Evolutionary conservation across 164 flowering plant species (phyloP).

Genomic region (Kingdonia uniflora): DNA sequence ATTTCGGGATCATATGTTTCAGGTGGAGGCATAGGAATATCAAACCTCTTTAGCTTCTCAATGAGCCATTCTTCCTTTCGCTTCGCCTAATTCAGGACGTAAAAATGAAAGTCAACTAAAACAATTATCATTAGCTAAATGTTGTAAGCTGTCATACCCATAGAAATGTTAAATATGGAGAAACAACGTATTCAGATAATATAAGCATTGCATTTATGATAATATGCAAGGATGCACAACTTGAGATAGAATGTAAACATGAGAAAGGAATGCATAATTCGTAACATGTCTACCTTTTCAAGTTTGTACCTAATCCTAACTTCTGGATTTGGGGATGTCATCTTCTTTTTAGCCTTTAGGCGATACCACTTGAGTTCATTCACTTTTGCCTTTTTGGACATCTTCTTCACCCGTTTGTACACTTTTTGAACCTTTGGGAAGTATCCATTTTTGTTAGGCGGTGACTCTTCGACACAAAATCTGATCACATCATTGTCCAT

Average conservation of each 20-base stretch:
- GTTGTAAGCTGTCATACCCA: background rate
- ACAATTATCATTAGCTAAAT: background rate
- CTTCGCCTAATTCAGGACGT: constrained; percentile 44
- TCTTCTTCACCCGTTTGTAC: constrained; percentile 24
- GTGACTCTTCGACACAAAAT: constrained; percentile 40
- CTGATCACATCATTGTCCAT: constrained; percentile 47
- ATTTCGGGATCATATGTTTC: constrained; percentile 81
- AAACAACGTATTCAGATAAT: background rate
- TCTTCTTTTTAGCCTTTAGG: constrained; percentile 77
- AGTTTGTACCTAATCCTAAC: constrained; percentile 84
- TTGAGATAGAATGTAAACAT: background rate
- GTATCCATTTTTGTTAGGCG: constrained; percentile 9
- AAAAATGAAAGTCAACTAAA: background rate
- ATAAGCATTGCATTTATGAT: background rate
- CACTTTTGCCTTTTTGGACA: constrained; percentile 55
- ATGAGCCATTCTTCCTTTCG: constrained; percentile 88
- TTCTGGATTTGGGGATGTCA: constrained; percentile 87
- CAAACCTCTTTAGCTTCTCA: constrained; percentile 78
- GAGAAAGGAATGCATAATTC: background rate
- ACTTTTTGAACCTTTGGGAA: constrained; percentile 19
- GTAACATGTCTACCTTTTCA: constrained; percentile 47
- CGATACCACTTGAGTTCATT: constrained; percentile 78
- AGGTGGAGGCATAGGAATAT: constrained; percentile 45
- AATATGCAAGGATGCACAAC: background rate
- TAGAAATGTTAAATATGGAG: too few species aligned